Base-by-base conservation (phyloP, 1,284 basidiomycete genomes). In the Ceratobasidium sp. region DNA sequence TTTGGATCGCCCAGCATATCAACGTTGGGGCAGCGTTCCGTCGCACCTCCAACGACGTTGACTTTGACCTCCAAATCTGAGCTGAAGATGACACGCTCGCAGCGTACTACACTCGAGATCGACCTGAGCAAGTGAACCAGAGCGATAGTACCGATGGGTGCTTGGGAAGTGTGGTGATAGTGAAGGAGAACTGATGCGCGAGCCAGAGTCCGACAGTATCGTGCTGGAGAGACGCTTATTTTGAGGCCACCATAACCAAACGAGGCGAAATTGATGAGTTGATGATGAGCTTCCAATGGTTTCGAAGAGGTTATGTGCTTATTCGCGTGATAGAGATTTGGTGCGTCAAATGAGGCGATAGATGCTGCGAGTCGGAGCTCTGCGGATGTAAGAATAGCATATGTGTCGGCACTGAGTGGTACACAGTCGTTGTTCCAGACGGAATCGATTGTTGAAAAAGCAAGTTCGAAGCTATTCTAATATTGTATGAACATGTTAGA, bases 401-500 rank as follows among this genome's bases (percentile, higher is more conserved):
- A 69, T 12, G 67, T 35, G 33, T 69, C 67, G n/a, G 67, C 30
- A 27, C 67, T 69, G 41, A 69, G 67, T n/a, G 67, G 30, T 20
- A 27, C 48, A 20, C 27, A 55, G 35, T 69, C 52, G 27, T 55
- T 69, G 27, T n/a, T 38, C 67, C 67, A 69, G 35, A 54, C 67
- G 1, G 7, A 23, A 33, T 69, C 67, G 6, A 69, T n/a, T 20
- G 67, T 69, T 55, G 48, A 12, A 38, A 69, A 52, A 20, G 67
- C 67, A 16, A 69, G 52, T 20, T 41, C 52, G 23, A 69, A 50
- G 20, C 14, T 38, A 27, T 57, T 54, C 35, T 69, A 35, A 16
- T 50, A 12, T n/a, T 38, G 38, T 38, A 8, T 38, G 38, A 38
- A 38, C 8, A 38, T 8, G 38, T 38, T 38, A 38, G 38, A 38